These are phyloP conservation scores for Noccaea caerulescens DNA, from an alignment of 345 rosid species.

Conservation along the genomic window DNA sequence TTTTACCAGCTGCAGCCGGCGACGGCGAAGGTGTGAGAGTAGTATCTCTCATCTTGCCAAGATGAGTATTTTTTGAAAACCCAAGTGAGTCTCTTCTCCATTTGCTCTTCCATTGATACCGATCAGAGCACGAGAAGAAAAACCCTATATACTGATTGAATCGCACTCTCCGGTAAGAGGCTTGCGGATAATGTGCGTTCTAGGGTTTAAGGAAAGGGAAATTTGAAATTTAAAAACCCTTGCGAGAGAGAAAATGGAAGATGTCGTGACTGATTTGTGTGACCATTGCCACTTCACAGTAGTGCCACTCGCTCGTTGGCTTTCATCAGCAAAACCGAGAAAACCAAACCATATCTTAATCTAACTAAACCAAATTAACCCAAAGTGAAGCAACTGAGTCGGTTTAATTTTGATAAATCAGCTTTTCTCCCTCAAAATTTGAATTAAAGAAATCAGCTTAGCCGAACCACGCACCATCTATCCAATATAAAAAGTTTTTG, in stretches of 20 bases:
- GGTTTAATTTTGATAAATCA: no score
- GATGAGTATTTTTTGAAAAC: not conserved
- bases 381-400: not conserved
- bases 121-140: not conserved
- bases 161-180: no score
- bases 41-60: not conserved
- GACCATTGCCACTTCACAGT: no score
- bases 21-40: not conserved
- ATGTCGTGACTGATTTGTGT: no score
- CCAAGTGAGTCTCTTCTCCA: not conserved
- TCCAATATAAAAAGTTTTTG: no score
- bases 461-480: no score
- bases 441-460: no score
- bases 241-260: no score
- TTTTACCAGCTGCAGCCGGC: slow-evolving; percentile 9
- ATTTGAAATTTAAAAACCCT: not conserved
- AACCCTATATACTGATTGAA: not conserved
- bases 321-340: not conserved
- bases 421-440: no score
- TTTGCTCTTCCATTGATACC: not conserved
- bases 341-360: not conserved
- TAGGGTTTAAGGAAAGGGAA: not conserved
- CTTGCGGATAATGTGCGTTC: no score
- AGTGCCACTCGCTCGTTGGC: no score
- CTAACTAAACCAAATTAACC: not conserved